Conservation (phyloP, 352 stramenopile species). For the Phytophthora hibernalis region DNA sequence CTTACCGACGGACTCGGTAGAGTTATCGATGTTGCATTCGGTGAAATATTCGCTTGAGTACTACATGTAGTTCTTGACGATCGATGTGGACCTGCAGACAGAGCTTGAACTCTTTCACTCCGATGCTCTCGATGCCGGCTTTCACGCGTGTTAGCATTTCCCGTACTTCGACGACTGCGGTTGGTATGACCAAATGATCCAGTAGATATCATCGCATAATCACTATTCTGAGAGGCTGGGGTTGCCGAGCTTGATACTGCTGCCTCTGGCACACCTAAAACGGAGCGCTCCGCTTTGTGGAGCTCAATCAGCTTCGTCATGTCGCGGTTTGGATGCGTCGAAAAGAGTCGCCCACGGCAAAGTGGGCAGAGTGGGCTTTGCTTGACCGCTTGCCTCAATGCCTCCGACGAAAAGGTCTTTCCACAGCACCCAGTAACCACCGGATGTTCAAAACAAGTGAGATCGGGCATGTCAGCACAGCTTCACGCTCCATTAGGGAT, state of each 20-base stretch:
- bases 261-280: conserved; percentile 4
- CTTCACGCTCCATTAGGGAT: conserved; percentile 14
- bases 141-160: conserved; percentile 15
- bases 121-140: conserved; percentile 19
- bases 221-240: not conserved
- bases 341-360: conserved; percentile 4
- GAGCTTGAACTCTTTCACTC: conserved; percentile 15
- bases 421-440: conserved; percentile 23
- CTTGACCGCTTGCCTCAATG: not conserved
- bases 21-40: not conserved
- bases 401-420: conserved; percentile 18
- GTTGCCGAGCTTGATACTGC: not conserved
- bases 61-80: conserved; percentile 4
- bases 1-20: not conserved
- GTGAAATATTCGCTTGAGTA: not conserved
- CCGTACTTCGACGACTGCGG: conserved; percentile 4
- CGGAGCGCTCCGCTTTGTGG: conserved; percentile 20
- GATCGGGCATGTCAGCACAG: conserved; percentile 23
- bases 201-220: not conserved
- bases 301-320: conserved; percentile 25
- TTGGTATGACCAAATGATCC: not conserved
- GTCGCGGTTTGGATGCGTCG: conserved; percentile 16
- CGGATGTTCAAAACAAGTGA: conserved; percentile 19
- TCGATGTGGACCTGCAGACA: conserved; percentile 5
- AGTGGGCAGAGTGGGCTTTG: conserved; percentile 12